Evolutionary conservation across 2,329 filamentous ascomycete genomes (phyloP), one percentile per base, ranked within the genome.

Genomic region (Triangularia verruculosa): DNA sequence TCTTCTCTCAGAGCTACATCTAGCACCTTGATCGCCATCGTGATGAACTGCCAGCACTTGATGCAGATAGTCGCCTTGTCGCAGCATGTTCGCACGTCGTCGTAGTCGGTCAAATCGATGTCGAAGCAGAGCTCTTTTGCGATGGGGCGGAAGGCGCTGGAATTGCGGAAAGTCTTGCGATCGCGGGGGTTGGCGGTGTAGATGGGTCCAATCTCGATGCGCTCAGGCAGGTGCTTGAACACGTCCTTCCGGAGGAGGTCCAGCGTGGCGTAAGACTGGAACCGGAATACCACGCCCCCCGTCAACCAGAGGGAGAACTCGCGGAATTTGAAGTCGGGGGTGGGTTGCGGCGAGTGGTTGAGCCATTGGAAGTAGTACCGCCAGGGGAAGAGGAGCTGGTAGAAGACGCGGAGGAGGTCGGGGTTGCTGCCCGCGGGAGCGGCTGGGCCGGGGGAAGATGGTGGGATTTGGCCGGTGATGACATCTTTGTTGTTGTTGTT

Each of bases 61-160:
- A 82, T 83, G 76, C 95, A 99, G 68, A 99, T 98, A 70, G 91
- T 96, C 8, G 94, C 92, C 74, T 94, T 93, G 72, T 89, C 88
- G 75, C 95, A 99, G 78, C 95, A 99, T 27, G 93, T 97, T 70
- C 95, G 89, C 68, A 99, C 91, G 69, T 96, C 92, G 75, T 99
- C 95, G 78, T 99, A 99, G 78, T 98, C 95, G 61, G 95, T 98
- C 85, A 99, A 85, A 85, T 99, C 95, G 72, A 99, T 98, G 89
- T 99, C 95, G 77, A 99, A 98, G 71, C 97, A 97, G 43, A 99
- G 81, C 76, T 99, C 95, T 76, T 99, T 99, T 62, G 91, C 85
- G 30, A 97, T 77, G 0, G 95, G 94, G 67, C 89, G 90, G 79
- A 99, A 97, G 8, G 91, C 87, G 56, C 87, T 86, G 34, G 89